Base-by-base conservation (phyloP, 1,284 basidiomycete genomes). In the Ganoderma boninense region DNA sequence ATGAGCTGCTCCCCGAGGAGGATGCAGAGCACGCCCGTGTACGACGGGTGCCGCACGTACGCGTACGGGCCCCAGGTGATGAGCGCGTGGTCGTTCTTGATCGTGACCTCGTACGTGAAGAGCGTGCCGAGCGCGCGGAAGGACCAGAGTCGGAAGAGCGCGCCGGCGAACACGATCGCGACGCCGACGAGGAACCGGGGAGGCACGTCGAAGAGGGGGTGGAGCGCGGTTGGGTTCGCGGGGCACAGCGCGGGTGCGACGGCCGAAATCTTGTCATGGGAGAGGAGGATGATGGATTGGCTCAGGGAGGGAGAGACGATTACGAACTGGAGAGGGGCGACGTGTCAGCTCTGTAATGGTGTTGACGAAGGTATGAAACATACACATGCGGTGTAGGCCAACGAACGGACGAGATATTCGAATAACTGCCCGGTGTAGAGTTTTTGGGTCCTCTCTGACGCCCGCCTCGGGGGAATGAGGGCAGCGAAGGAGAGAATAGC, bases 21-120 rank as follows among this genome's bases (percentile, higher is more conserved):
- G 42, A 76, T 77, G 43, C 77, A 70, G 66, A 74, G 73, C n/a
- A 76, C 69, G 40, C 78, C 79, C 11, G 75, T 71, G 69, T 79
- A 79, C 49, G 74, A 76, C 16, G 78, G 78, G 64, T 80, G 78
- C 8, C 77, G 76, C 59, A 79, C 78, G 69, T 69, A 67, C 20
- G 75, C 68, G 70, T 79, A 80, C 7, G 78, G 78, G n/a, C 78
- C 78, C 4, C 69, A 66, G 6, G 77, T 77, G 66, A 78, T 68
- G 67, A 79, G 76, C 23, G 65, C 29, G 67, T 79, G 78, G 35
- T 64, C 54, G 13, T 74, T 70, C n/a, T 63, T 71, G 65, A 78
- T 77, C 29, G 75, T 64, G 67, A 79, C 67, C 67, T 79, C 77
- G 68, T 77, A 79, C 20, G 78, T 79, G 72, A 79, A 79, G 60